Evolutionary conservation across 495 filamentous ascomycete species (phyloP).

Genomic region (Choiromyces venosus): DNA sequence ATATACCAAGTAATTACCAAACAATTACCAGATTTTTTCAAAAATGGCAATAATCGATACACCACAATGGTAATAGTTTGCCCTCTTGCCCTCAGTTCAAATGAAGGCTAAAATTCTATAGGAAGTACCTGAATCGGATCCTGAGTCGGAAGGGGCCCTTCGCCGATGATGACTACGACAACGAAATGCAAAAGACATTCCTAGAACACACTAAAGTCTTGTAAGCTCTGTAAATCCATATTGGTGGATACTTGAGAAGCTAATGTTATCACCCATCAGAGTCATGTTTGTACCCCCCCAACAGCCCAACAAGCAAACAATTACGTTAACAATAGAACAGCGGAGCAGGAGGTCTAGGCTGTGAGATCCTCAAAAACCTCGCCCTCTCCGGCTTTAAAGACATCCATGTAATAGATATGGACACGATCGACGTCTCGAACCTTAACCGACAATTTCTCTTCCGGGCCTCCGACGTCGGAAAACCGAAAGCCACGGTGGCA

Average conservation of each 20-base stretch:
- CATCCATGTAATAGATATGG: constrained; percentile 99
- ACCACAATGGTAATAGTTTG: constrained; percentile 26
- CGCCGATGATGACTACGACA: constrained; percentile 63
- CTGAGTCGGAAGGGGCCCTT: constrained; percentile 71
- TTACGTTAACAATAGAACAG: constrained; percentile 48
- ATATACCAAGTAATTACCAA: background rate
- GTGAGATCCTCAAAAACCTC: constrained; percentile 94
- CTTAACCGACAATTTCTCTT: constrained; percentile 98
- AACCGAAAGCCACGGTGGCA: constrained; percentile 87
- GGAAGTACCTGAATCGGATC: constrained; percentile 76
- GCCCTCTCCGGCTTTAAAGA: constrained; percentile 92
- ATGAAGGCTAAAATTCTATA: constrained; percentile 38
- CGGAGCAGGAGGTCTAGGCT: constrained; percentile 91
- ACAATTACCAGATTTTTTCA: constrained; percentile 24
- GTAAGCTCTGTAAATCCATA: constrained; percentile 46
- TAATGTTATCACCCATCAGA: constrained; percentile 36
- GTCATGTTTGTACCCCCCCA: constrained; percentile 47
- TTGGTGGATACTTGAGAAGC: background rate
- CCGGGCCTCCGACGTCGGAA: constrained; percentile 84
- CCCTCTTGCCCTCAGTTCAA: no score
- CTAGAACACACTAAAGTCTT: constrained; percentile 65
- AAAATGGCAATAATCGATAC: constrained; percentile 33
- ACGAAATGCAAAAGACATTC: constrained; percentile 55
- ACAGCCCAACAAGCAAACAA: background rate
- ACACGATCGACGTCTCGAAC: constrained; percentile 97